Evolutionary conservation across 257 asterid genomes (phyloP).

Genomic region (Ocimum tenuiflorum): DNA sequence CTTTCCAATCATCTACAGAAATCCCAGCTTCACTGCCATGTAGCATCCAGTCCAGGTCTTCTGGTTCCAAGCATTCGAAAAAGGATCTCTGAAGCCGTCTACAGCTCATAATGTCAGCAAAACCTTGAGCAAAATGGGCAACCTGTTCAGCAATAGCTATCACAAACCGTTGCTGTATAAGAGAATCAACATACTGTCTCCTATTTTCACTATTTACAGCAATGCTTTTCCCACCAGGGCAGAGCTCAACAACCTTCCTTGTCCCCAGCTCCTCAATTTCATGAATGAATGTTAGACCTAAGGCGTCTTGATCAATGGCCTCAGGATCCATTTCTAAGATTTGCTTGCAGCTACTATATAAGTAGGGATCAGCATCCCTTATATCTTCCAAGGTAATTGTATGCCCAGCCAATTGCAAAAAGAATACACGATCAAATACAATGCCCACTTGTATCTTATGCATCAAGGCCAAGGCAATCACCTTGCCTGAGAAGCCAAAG

Average conservation of each 20-base stretch:
- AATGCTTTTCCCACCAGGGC: slow-evolving; percentile 51
- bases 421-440: slow-evolving; percentile 79
- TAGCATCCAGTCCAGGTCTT: slow-evolving; percentile 80
- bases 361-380: slow-evolving; percentile 73
- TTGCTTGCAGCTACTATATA: slow-evolving; percentile 87
- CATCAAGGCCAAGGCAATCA: slow-evolving; percentile 87
- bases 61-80: slow-evolving; percentile 59
- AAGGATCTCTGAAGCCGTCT: slow-evolving; percentile 40
- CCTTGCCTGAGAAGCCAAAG: slow-evolving; percentile 77
- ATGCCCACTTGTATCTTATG: slow-evolving; percentile 88
- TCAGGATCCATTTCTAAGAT: slow-evolving; percentile 86
- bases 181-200: slow-evolving; percentile 62
- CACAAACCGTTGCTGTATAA: slow-evolving; percentile 68
- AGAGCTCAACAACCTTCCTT: slow-evolving; percentile 68
- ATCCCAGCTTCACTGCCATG: slow-evolving; percentile 72
- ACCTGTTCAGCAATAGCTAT: slow-evolving; percentile 62
- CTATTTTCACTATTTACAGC: slow-evolving; percentile 72
- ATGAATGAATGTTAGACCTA: slow-evolving; percentile 72
- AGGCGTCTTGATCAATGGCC: slow-evolving; percentile 72
- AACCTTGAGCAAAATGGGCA: slow-evolving; percentile 58
- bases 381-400: slow-evolving; percentile 65
- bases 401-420: slow-evolving; percentile 64
- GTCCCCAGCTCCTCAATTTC: slow-evolving; percentile 83
- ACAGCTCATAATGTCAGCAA: slow-evolving; percentile 50
- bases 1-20: slow-evolving; percentile 89